Evolutionary conservation across 768 basidiomycete species (phyloP), one percentile per base, ranked within the genome.

Genomic region (Pleurotus djamor): DNA sequence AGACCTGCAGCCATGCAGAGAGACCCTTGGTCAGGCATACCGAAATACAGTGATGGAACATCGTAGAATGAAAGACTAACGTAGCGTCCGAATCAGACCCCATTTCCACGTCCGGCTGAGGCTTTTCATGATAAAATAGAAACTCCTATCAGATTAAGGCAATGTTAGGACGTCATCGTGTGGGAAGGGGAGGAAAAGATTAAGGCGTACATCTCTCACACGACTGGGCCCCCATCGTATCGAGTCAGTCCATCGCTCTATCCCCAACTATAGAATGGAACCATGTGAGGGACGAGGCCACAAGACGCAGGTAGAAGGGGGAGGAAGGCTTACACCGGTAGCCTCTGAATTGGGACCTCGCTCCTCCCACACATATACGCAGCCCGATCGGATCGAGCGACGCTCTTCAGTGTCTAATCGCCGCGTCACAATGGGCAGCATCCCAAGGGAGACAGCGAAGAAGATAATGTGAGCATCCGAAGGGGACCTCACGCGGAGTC

Each of bases 321-420:
- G 21, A 28, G 21, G 44, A 71, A 47, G 2, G n/a, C 82, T 67
- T 67, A 90, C 87, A 60, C 88, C 87, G 49, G 83, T 84, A 33
- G 84, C 79, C 61, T 89, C 89, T 52, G 84, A 71, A 61, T 83
- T 84, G 12, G 87, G 79, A 4, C 86, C 85, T 58, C 91, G 79
- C 69, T 93, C 91, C 68, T 92, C 89, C 91, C 91, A 93, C 41
- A 93, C 89, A 63, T 84, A 93, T 36, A 92, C 85, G 59, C 82
- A 84, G 12, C 91, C 91, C 0, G 89, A 82, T n/a, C 74, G 64
- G 52, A 92, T 89, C 43, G 78, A 74, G 9, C 89, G 80, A 41
- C 90, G 79, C 68, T 92, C 91, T 55, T 90, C 89, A 13, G 86
- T 83, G 72, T 90, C 88, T 54, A 93, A 78, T 43, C 91, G 84